Conservation (phyloP, 768 basidiomycete genomes). For the Tulasnella sp. region DNA sequence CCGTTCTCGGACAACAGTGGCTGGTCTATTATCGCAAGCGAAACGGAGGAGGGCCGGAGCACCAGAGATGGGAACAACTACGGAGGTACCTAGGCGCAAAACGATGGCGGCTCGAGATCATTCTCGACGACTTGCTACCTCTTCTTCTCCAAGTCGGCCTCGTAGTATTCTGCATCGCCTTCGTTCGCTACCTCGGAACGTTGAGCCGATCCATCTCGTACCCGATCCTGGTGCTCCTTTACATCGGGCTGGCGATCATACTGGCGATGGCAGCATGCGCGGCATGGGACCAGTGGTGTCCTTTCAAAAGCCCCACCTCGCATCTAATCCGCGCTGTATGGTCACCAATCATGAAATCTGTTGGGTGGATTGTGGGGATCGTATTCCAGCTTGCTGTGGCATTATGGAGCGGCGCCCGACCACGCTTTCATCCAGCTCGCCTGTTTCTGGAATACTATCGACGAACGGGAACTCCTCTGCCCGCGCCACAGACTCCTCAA, state of each 20-base stretch:
- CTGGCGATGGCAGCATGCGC: background rate
- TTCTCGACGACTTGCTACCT: background rate
- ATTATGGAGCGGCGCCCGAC: no score
- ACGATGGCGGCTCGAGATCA: background rate
- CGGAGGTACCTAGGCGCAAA: background rate
- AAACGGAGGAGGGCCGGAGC: background rate
- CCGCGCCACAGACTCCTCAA: no score
- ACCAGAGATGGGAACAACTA: background rate
- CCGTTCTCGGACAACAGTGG: background rate
- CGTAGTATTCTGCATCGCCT: background rate
- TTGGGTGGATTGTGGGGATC: no score
- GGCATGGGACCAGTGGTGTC: background rate
- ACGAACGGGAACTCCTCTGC: no score
- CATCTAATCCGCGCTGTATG: background rate
- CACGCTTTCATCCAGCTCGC: no score
- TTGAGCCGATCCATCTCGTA: background rate
- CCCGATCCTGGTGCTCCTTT: background rate
- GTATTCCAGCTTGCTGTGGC: no score
- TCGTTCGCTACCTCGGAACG: background rate
- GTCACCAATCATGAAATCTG: no score
- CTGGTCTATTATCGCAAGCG: background rate
- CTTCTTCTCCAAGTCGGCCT: background rate
- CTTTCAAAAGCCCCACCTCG: background rate
- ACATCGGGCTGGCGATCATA: background rate
- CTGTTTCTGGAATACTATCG: no score